Evolutionary conservation across 768 basidiomycete species (phyloP), one percentile per base, ranked within the genome.

Genomic region (Collybia sp.): DNA sequence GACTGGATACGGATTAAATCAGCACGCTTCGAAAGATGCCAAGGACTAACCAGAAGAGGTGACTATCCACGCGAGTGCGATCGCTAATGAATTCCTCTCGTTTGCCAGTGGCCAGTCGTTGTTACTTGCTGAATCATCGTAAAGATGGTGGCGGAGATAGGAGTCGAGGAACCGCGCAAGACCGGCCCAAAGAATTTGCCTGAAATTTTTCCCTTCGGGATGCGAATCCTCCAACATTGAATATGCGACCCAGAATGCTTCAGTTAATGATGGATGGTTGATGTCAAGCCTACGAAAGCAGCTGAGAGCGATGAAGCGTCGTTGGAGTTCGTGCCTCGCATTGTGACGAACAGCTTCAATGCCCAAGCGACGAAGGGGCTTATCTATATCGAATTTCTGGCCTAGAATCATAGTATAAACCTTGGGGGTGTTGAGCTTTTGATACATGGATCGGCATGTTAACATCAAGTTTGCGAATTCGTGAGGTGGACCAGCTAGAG

Each of bases 211-310:
- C 40, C 67, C 70, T 18, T 62, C 64, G 10, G 61, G 55, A 44
- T 71, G 74, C 19, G 79, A 72, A 50, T 83, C 80, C 30, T 80
- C 69, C 35, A 81, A 62, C 77, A 85, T 81, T 31, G 75, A 57
- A 54, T 76, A 81, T 43, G 77, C 70, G 0, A 70, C 70, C 65
- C 76, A 76, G 25, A 85, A 58, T 10, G 71, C 72, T 46, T 76
- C 70, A 0, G 61, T 64, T 8, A 79, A 56, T 12, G 52, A 45
- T 20, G 68, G 60, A 47, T 69, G 54, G 51, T 69, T 59, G 20
- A 73, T 45, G 2, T 60, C 56, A 6, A 62, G 61, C n/a, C 50
- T 53, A 16, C 68, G 70, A 58, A 82, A 67, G 43, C 71, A 56
- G 12, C 72, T 66, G n/a, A 80, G 65, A 0, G 72, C 71, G 1